Base-by-base conservation (phyloP, 106 monocot species). In the Dactylorhiza incarnata region DNA sequence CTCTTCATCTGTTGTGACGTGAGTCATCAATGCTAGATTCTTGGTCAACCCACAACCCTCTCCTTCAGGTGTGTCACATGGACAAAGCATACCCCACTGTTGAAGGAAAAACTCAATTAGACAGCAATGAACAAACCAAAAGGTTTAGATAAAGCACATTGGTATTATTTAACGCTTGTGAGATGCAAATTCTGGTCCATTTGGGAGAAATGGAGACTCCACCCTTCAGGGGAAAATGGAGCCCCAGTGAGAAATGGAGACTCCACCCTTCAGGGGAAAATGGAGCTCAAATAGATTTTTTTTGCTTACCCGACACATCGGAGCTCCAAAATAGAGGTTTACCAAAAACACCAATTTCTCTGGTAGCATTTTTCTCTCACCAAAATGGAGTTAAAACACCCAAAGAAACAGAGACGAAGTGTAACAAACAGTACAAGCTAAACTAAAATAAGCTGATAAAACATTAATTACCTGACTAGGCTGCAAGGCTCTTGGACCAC, bases 11-110 rank as follows among this genome's bases (percentile, higher is more conserved):
- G 99, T 94, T 71, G 99, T 99, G 51, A 99, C 94, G 78, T 99
- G 99, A 75, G 99, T 89, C 91, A 94, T 86, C 77, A 99, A 85
- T 16, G 99, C 91, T 71, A 99, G 85, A 84, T 99, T 99, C 72
- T 99, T 99, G 63, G 99, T 99, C 80, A 99, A 86, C 26, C 99
- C 99, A 84, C 99, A 99, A 74, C 74, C 89, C 90, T 99, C 99
- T 71, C 99, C 99, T 89, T 99, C 99, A 56, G 99, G 99, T 70
- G 99, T 99, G 75, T 99, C 99, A 89, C 99, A 99, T 23, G 99
- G 99, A 63, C 99, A 99, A 78, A 99, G 94, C 99, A 99, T 99
- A 23, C 99, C 99, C 99, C 99, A 99, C 99, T 95, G 74, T 81
- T 70, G 22, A 12, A 84, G 43, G 67, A 78, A 73, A 47, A 62